Evolutionary conservation across 2,329 filamentous ascomycete species (phyloP), one percentile per base, ranked within the genome.

Genomic region (Periconia macrospinosa): DNA sequence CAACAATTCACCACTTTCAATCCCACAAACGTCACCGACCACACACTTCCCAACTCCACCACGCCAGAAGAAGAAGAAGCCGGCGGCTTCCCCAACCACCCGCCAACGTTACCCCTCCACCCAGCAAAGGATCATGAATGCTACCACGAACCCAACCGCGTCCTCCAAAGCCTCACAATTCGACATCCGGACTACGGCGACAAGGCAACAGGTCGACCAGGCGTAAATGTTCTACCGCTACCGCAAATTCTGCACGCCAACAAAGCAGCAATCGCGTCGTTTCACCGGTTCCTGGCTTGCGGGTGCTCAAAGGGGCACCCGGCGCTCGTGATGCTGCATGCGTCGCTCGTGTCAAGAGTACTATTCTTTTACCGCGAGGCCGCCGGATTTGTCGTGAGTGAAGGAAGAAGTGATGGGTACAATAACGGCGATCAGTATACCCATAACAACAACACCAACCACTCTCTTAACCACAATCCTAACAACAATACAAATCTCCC

Each of bases 361-460:
- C 30, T 53, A 17, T 53, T 33, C 45, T 53, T 42, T 27, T 53
- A 53, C 30, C 45, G 45, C 27, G 45, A 53, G 30, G 50, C 50
- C 17, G 41, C 50, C 17, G 50, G 50, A 10, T 41, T n/a, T 13
- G 19, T 15, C n/a, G 45, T 20, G 41, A 11, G 17, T 43, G 45
- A 42, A 30, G 42, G n/a, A 11, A 10, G 11, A 37, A 13, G 33
- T 5, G 11, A 37, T 37, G 33, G 11, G 5, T 5, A 37, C 33
- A 10, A 37, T 5, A 13, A 13, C 11, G 11, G 11, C 11, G 33
- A 10, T 8, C 5, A 37, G 33, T 3, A 13, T 14, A 37, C 11
- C 5, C 3, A n/a, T 14, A 3, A 37, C 33, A 37, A 37, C 33
- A 14, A 13, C 11, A n/a, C 33, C 33, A n/a, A 14, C 33, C 3